These are phyloP conservation scores for Recurvomyces mirabilis DNA, from an alignment of 495 filamentous ascomycete genomes.

Conservation along the genomic window DNA sequence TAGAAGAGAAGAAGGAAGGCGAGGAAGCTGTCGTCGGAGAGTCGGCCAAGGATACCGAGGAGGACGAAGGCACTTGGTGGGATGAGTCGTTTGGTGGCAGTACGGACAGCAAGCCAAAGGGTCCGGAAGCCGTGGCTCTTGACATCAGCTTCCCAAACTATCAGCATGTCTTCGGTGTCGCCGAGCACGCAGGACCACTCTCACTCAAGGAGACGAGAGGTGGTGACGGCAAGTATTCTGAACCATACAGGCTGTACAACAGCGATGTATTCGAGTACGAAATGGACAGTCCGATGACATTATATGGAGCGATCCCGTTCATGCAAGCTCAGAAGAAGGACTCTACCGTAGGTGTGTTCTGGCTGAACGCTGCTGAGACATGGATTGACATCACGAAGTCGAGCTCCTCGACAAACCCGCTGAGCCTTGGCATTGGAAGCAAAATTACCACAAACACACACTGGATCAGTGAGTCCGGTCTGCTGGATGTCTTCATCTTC, in stretches of 20 bases:
- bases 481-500: constrained; percentile 88
- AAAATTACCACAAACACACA: constrained; percentile 78
- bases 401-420: constrained; percentile 62
- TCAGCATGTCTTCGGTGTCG: constrained; percentile 87
- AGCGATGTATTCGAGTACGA: constrained; percentile 96
- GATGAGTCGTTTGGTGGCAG: constrained; percentile 90
- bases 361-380: constrained; percentile 94
- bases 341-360: constrained; percentile 95
- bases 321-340: constrained; percentile 93
- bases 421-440: constrained; percentile 56
- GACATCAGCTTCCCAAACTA: constrained; percentile 90
- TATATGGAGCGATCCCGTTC: constrained; percentile 89
- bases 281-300: constrained; percentile 93
- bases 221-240: constrained; percentile 67
- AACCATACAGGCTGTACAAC: constrained; percentile 96
- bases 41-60: constrained; percentile 27
- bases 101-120: constrained; percentile 83
- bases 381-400: constrained; percentile 90
- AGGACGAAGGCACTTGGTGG: constrained; percentile 91
- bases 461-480: constrained; percentile 88
- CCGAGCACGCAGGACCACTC: constrained; percentile 79
- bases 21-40: constrained; percentile 27
- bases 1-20: constrained; percentile 35
- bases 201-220: constrained; percentile 84
- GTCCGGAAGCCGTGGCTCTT: constrained; percentile 78